Percentiles rank a stretch among this genome's conserved stretches.
phyloP scores from a whole-genome alignment of 441 rosid species.

The Euphorbia schlechtendalii region DNA sequence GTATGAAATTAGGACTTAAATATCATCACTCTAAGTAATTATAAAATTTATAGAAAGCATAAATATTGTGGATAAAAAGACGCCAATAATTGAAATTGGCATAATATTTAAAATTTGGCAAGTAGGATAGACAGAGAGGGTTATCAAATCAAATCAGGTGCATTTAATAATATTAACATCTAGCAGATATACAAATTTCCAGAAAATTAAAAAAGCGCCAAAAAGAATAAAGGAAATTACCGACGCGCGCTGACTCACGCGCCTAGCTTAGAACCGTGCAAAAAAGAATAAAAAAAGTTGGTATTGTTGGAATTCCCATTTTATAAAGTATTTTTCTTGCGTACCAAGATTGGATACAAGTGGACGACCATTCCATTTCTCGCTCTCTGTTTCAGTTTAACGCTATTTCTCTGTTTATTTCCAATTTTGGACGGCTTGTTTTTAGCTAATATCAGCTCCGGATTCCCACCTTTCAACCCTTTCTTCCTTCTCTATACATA shows the following conservation, averaged over 20 bases:
- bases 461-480: neutral
- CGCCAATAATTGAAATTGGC: neutral
- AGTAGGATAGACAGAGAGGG: too few species aligned
- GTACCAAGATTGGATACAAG: constrained; percentile 4
- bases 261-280: neutral
- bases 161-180: neutral
- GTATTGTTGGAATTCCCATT: neutral
- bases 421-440: neutral
- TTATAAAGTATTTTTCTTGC: neutral
- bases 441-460: neutral
- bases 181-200: neutral
- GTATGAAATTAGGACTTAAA: too few species aligned
- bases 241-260: neutral
- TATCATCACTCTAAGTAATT: too few species aligned
- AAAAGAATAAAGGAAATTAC: neutral
- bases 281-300: neutral
- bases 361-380: constrained; percentile 1
- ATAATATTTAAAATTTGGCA: neutral
- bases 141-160: neutral
- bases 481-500: neutral
- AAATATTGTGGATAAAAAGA: neutral
- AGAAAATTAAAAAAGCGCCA: constrained; percentile 1
- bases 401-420: neutral
- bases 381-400: neutral
- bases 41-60: too few species aligned